Evolutionary conservation across 2,329 filamentous ascomycete species (phyloP), one percentile per base, ranked within the genome.

Genomic region (Arthrobotrys iridis): DNA sequence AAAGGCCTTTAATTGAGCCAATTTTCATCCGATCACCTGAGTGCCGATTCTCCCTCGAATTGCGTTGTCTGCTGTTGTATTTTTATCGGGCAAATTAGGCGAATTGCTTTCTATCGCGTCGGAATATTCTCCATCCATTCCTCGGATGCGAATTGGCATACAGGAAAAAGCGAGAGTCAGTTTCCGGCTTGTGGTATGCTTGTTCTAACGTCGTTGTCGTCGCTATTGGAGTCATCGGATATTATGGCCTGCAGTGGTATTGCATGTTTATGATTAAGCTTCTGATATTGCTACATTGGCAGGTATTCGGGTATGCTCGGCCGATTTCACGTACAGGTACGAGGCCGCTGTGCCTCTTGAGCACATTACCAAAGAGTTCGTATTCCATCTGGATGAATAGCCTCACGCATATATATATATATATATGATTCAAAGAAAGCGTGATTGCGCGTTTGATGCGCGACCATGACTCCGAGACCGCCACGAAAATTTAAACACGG

Each of bases 51-150:
- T 22, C 11, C 33, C 55, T 59, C 55, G 33, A 59, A 41, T 18
- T 60, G 65, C 55, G 65, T 70, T 70, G 65, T 11, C 24, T n/a
- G n/a, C 22, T 52, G 65, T 70, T 70, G 65, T 24, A 68, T 68
- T 68, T 13, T 52, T 48, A 48, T 40, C 10, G n/a, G 55, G 37
- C 24, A 60, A 11, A 48, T 48, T 62, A 35, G 58, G n/a, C 41
- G 41, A 62, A 26, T 26, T 15, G 5, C 35, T 35, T 20, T 50
- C 2, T 24, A 2, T 52, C 13, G 10, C 5, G 20, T 11, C 37
- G 3, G 13, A 40, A 40, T 11, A 40, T 6, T 6, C 35, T 40
- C 7, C n/a, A n/a, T n/a, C n/a, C n/a, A n/a, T n/a, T n/a, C n/a
- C n/a, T n/a, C n/a, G n/a, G n/a, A n/a, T n/a, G 13, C 6, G 35